Evolutionary conservation across 2,329 filamentous ascomycete species (phyloP), one percentile per base, ranked within the genome.

Genomic region (Pseudocercospora macadamiae): DNA sequence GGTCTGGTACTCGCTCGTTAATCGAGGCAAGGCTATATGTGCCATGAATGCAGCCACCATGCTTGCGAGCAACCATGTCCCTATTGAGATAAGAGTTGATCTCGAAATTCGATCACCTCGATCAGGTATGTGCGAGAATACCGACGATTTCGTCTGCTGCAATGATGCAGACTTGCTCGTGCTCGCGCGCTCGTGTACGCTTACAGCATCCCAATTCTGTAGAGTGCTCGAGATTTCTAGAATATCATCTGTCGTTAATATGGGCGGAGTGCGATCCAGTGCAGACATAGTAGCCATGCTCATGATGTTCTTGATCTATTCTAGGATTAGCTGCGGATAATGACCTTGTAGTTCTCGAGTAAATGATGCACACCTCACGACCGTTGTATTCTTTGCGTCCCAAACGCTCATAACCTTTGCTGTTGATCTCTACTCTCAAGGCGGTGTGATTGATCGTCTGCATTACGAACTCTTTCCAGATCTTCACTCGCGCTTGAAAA

Each of bases 221-320:
- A 57, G 34, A 4, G 54, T 57, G 14, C 25, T 45, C 12, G 45
- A 21, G 1, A 57, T 49, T 9, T 57, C 47, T 14, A 57, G 21
- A 16, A 57, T 52, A 26, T 39, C 42, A 16, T 51, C 36, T n/a
- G 54, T 52, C 4, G n/a, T 52, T 4, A 57, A 19, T 16, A 45
- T 9, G 12, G 34, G 26, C 4, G 39, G 28, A 19, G 30, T 36
- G 7, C 26, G 37, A 4, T 49, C 47, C 8, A 48, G 30, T n/a
- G 58, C 58, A 14, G 52, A 39, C 28, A 44, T 52, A 6, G 56
- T 36, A 4, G 59, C 59, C 10, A 52, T 58, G 18, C 36, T 47
- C 9, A 61, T 45, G 21, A 47, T 47, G 25, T 61, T 61, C 21
- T 55, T 59, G 36, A 61, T 59, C 52, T 61, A 54, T 18, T 5